Base-by-base conservation (phyloP, 345 rosid genomes). In the Noccaea bulbosa region DNA sequence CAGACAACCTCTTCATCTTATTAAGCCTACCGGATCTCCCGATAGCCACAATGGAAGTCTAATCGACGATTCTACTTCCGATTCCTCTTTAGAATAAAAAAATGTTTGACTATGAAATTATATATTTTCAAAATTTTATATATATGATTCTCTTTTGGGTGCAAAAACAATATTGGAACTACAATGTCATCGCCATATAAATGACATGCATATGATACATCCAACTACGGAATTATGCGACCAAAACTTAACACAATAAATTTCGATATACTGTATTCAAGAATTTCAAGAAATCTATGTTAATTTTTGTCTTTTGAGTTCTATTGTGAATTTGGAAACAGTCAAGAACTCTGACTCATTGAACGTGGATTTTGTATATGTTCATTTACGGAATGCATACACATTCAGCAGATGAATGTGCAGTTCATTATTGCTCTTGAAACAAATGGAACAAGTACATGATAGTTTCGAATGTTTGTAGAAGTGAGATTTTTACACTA, bases 31-130 rank as follows among this genome's bases (percentile, higher is more conserved):
- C 1, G 84, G 79, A 46, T 77, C 83, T 44, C 89, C 96, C 0
- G 97, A 94, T 67, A 88, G 85, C 44, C 96, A 91, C 44, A 74
- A 58, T 5, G 84, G 85, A 55, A 83, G 82, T 75, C 68, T 87
- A 22, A 68, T 83, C 46, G 88, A 92, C 37, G 93, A 77, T 77
- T 87, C 93, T 67, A 89, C 99, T 11, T 71, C 76, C 2, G 99
- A 94, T 80, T 91, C 97, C 7, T 83, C 97, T 63, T 83, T 87
- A 81, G 62, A 85, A 74, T 62, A 85, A 79, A 60, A 59, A 60
- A 55, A 67, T 77, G 71, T 58, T 57, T 45, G 6, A 54, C 7
- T 12, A 17, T 64, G 65, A 63, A 65, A 1, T 38, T 55, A 78
- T 15, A 5, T 32, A 27, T 46, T 8, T 64, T 15, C 30, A 14